Percentiles rank a stretch among this genome's conserved stretches.
Evolutionary conservation across 495 filamentous ascomycete genomes (phyloP).

Genomic region (Trichocladium uniseriatum): DNA sequence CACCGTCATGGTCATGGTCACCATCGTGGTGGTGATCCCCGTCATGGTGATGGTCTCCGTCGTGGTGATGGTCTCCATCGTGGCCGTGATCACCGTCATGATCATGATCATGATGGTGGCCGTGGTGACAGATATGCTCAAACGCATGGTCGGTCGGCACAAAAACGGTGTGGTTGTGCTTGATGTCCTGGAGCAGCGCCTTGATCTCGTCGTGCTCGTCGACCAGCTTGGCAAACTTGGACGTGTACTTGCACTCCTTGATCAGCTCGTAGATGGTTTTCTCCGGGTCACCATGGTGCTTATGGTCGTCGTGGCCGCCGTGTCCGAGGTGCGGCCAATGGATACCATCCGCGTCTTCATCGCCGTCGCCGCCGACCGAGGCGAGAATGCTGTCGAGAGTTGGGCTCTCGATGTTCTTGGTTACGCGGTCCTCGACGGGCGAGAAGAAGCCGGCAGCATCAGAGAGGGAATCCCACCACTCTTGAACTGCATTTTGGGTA

Average conservation of each 20-base stretch:
- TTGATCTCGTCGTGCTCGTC: conserved; percentile 61
- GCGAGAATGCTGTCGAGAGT: conserved; percentile 24
- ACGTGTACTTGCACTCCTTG: conserved; percentile 60
- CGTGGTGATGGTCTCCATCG: not conserved
- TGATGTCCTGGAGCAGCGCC: conserved; percentile 56
- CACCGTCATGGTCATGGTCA: not conserved
- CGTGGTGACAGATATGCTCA: conserved; percentile 51
- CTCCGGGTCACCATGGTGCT: conserved; percentile 29
- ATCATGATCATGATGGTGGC: conserved; percentile 28
- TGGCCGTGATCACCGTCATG: not conserved
- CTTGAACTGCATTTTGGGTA: conserved; percentile 3
- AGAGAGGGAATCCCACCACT: conserved; percentile 15
- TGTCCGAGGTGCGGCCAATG: not conserved
- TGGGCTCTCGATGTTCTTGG: conserved; percentile 3
- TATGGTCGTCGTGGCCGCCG: conserved; percentile 11
- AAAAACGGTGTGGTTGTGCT: conserved; percentile 68
- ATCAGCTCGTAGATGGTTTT: conserved; percentile 79
- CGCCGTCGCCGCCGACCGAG: conserved; percentile 22
- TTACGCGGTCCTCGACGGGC: conserved; percentile 5
- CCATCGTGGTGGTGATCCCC: too few species aligned
- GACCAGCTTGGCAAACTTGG: conserved; percentile 63
- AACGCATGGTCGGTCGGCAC: conserved; percentile 70
- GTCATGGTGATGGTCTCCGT: not conserved
- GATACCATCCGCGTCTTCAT: not conserved
- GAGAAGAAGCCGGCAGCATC: conserved; percentile 13